These are phyloP conservation scores for Saccharomycopsis oosterbeekiorum DNA, from an alignment of 805 yeast genomes.

Conservation along the genomic window DNA sequence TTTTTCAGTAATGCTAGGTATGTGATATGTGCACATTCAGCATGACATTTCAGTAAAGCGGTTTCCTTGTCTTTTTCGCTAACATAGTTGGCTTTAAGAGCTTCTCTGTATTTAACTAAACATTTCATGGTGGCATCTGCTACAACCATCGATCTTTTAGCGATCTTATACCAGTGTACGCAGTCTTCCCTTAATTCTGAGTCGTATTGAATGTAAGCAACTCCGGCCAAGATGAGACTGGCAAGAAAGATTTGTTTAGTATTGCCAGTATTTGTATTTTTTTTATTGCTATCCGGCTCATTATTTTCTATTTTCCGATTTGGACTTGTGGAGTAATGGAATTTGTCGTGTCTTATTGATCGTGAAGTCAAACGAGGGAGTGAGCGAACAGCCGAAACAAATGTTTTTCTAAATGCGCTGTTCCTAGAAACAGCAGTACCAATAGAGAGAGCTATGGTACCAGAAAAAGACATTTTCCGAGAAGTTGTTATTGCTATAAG, in stretches of 20 bases:
- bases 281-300: background rate
- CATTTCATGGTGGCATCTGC: conserved; percentile 64
- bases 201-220: conserved; percentile 23
- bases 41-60: conserved; percentile 61
- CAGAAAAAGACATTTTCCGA: background rate
- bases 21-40: conserved; percentile 68
- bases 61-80: conserved; percentile 34
- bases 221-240: conserved; percentile 23
- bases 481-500: background rate
- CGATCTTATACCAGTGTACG: conserved; percentile 29
- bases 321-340: too few relatives aligned
- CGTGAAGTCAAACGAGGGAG: background rate
- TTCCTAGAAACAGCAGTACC: background rate
- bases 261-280: background rate
- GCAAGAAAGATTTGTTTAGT: background rate
- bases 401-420: background rate
- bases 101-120: conserved; percentile 55
- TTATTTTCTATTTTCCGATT: too few relatives aligned
- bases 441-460: background rate
- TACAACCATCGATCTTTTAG: conserved; percentile 52
- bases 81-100: conserved; percentile 37
- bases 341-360: background rate
- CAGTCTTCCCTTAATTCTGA: conserved; percentile 28
- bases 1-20: conserved; percentile 69
- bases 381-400: background rate